Base-by-base conservation (phyloP, 768 basidiomycete species). In the Favolaschia claudopus region DNA sequence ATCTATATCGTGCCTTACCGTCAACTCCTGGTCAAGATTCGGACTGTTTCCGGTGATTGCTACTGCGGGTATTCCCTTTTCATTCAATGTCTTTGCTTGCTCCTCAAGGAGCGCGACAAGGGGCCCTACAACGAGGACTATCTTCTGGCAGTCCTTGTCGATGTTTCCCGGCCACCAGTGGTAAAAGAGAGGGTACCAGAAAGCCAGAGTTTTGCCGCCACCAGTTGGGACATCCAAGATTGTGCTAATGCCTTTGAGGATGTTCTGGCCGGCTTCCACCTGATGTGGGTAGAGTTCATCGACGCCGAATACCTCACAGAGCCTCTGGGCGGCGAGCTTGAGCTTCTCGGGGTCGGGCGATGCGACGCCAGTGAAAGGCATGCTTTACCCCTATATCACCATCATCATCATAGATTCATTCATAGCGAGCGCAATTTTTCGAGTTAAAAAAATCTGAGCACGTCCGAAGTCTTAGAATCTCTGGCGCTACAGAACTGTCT, bases 101-200 rank as follows among this genome's bases (percentile, higher is more conserved):
- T 32, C 28, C 28, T 62, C 37, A 42, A 65, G 7, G 1, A 67
- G 44, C 3, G 48, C 56, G 20, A 54, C 58, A n/a, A 67, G 56
- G 0, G 63, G 66, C 14, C 63, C 57, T 8, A 64, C 28, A 13
- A 64, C 64, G 2, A 67, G 64, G 7, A 65, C 46, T 25, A 62
- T 64, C 57, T 62, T 62, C 38, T 56, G 50, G 37, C 27, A 50
- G 17, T 62, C 48, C 14, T 31, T 15, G 4, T 32, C 28, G 0
- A 25, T 45, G 33, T 48, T 54, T 5, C 60, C 59, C 15, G 63
- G 60, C 28, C 54, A 46, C 57, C 66, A 64, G 40, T 67, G 47
- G 46, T 60, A 67, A 36, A 67, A 59, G n/a, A 67, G 31, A 13
- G 66, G 37, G 29, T 60, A 58, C 50, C 60, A 67, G 40, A 67